Conservation (phyloP, 2,329 filamentous ascomycete species). For the Ciborinia camelliae region DNA sequence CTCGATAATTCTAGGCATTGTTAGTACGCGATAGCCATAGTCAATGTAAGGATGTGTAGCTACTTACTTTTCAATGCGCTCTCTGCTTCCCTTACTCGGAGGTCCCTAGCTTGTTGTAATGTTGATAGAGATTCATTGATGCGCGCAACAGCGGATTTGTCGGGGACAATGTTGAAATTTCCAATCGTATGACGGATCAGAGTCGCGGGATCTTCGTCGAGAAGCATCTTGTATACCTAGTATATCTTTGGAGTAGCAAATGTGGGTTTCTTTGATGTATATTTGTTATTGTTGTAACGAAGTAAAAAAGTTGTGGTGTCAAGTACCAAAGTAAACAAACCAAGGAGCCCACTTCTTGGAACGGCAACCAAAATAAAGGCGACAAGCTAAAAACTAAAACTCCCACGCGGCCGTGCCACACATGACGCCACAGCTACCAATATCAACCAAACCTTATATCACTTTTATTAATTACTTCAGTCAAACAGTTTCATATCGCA, state of each 20-base stretch:
- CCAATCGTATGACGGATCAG: conserved; percentile 87
- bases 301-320: background rate
- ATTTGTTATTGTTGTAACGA: conserved; percentile 3
- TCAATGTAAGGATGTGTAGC: conserved; percentile 32
- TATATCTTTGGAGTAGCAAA: background rate
- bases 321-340: conserved; percentile 16
- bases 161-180: conserved; percentile 92
- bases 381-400: conserved; percentile 5
- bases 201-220: conserved; percentile 87
- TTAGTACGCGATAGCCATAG: conserved; percentile 6
- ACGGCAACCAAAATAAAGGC: conserved; percentile 7
- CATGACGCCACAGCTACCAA: conserved; percentile 23
- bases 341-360: conserved; percentile 9
- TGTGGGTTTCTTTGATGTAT: background rate
- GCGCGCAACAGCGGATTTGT: conserved; percentile 79
- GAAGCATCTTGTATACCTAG: conserved; percentile 79
- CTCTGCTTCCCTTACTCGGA: conserved; percentile 70
- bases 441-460: conserved; percentile 17
- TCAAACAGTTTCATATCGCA: conserved; percentile 22
- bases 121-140: conserved; percentile 80
- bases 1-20: conserved; percentile 58
- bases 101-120: conserved; percentile 77
- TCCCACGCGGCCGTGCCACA: conserved; percentile 7
- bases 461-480: conserved; percentile 8
- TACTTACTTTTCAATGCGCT: conserved; percentile 56